Evolutionary conservation across 495 filamentous ascomycete species (phyloP).

Genomic region (Pseudevernia furfuracea): DNA sequence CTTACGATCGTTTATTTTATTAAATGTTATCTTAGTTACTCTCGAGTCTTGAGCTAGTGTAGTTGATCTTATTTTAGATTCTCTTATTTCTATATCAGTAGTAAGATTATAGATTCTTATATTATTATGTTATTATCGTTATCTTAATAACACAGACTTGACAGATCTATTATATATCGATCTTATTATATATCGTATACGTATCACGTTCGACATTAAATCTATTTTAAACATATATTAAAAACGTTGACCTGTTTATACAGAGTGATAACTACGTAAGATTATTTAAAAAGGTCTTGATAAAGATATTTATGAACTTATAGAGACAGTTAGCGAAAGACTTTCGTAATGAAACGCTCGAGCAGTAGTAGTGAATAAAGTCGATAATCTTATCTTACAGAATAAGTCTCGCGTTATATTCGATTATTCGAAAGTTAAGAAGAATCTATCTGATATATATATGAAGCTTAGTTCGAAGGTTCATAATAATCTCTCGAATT

Average conservation of each 20-base stretch:
- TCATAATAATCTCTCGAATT: slow-evolving; percentile 2
- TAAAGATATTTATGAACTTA: not conserved
- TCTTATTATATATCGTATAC: not conserved
- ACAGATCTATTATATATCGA: not conserved
- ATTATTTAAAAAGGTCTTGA: not conserved
- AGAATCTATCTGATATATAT: not conserved
- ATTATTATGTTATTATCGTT: not conserved
- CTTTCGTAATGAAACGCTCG: not conserved
- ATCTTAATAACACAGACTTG: not conserved
- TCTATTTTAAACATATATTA: not conserved
- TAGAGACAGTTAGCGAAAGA: not conserved
- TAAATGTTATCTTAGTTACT: no score
- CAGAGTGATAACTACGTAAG: not conserved
- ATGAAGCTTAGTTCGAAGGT: not conserved
- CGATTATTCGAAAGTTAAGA: not conserved
- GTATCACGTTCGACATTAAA: not conserved
- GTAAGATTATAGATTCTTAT: not conserved
- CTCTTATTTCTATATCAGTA: not conserved
- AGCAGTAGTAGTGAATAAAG: not conserved
- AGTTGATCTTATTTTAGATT: not conserved
- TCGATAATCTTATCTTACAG: not conserved
- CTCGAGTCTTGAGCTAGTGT: no score
- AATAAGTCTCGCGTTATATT: not conserved
- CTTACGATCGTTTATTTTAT: no score
- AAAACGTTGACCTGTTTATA: not conserved